Conservation (phyloP, 345 rosid genomes). For the Linum usitatissimum region DNA sequence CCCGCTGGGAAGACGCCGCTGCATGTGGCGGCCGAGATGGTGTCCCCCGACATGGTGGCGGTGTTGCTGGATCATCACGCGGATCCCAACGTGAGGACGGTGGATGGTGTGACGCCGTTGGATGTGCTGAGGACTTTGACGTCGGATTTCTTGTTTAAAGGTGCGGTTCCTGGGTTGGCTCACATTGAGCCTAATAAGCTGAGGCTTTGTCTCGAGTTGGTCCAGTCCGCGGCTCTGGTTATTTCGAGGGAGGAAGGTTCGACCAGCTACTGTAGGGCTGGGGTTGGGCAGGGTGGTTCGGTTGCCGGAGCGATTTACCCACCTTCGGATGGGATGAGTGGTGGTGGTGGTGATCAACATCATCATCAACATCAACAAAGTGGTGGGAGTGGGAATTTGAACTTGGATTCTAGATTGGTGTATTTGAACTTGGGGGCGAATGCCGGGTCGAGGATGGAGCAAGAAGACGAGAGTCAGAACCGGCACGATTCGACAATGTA, state of each 20-base stretch:
- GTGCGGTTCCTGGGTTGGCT: constrained; percentile 87
- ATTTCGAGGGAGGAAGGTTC: constrained; percentile 89
- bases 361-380: constrained; percentile 24
- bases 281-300: constrained; percentile 27
- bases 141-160: constrained; percentile 97
- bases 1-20: constrained; percentile 87
- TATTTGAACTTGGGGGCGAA: constrained; percentile 81
- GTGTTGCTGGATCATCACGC: constrained; percentile 95
- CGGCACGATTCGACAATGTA: constrained; percentile 65
- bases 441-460: constrained; percentile 53
- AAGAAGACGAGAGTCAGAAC: constrained; percentile 43
- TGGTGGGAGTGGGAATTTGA: constrained; percentile 35
- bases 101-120: constrained; percentile 86
- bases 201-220: constrained; percentile 93
- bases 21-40: constrained; percentile 96
- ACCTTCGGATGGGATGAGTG: constrained; percentile 30
- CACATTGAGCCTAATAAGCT: constrained; percentile 95
- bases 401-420: constrained; percentile 79
- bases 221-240: constrained; percentile 92
- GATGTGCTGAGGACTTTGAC: constrained; percentile 90
- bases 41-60: constrained; percentile 96
- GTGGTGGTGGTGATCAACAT: no score
- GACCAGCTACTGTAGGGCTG: constrained; percentile 22
- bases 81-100: constrained; percentile 82
- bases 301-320: constrained; percentile 34